Conservation (phyloP, 495 filamentous ascomycete species). For the Lasiosphaeriaceae sp. region DNA sequence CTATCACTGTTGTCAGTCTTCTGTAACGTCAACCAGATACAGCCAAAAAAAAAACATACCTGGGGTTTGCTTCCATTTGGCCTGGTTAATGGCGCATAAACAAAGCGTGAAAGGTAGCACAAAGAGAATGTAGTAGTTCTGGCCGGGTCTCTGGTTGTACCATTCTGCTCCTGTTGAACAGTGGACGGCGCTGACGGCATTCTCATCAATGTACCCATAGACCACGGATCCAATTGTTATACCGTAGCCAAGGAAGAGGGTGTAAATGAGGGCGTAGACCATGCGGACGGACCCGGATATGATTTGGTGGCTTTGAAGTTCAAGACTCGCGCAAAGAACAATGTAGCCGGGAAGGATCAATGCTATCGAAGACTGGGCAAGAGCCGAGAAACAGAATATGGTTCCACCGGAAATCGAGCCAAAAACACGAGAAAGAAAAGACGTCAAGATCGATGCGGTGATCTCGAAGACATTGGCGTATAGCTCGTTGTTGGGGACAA, state of each 20-base stretch:
- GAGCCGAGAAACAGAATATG: conserved; percentile 86
- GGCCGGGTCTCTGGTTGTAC: conserved; percentile 51
- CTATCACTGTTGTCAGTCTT: conserved; percentile 8
- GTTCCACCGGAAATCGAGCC: conserved; percentile 70
- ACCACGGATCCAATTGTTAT: conserved; percentile 92
- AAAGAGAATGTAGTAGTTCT: conserved; percentile 66
- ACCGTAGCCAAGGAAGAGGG: conserved; percentile 92
- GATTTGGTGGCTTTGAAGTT: conserved; percentile 81
- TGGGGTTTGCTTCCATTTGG: conserved; percentile 84
- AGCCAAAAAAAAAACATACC: conserved; percentile 47
- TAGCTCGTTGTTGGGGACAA: conserved; percentile 75
- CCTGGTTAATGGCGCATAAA: conserved; percentile 81
- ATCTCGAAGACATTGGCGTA: conserved; percentile 92
- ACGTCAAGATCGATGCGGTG: conserved; percentile 77
- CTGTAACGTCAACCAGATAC: not conserved
- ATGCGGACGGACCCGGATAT: conserved; percentile 90
- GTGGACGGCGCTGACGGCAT: conserved; percentile 69
- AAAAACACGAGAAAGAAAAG: conserved; percentile 84
- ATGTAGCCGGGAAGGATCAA: conserved; percentile 81
- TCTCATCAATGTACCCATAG: conserved; percentile 74
- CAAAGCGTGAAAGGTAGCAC: conserved; percentile 79
- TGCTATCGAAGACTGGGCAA: conserved; percentile 87
- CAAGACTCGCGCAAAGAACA: conserved; percentile 70
- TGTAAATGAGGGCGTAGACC: conserved; percentile 95
- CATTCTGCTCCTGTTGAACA: conserved; percentile 45